These are phyloP conservation scores for Kodamaea kaohsiungensis DNA, from an alignment of 805 yeast genomes.

Conservation along the genomic window DNA sequence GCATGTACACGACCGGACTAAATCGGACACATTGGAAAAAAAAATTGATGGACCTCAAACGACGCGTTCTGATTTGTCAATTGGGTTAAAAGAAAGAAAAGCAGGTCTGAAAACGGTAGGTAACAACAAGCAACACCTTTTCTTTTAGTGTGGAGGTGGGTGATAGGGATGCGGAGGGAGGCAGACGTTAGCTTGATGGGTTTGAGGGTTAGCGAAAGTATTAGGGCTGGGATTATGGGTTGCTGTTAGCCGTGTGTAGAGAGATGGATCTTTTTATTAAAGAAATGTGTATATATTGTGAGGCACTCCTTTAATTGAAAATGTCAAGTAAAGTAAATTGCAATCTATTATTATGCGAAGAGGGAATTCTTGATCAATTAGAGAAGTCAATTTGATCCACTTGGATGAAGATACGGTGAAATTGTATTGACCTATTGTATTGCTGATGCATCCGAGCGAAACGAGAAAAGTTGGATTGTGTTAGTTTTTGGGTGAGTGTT, in stretches of 20 bases:
- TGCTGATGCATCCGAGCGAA: not conserved
- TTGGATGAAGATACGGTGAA: not conserved
- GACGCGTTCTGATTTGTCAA: slow-evolving; percentile 9
- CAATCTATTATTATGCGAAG: too few relatives aligned
- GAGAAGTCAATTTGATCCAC: not conserved
- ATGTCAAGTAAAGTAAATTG: too few relatives aligned
- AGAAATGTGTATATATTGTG: too few relatives aligned
- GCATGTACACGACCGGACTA: slow-evolving; percentile 9
- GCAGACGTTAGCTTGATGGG: not conserved
- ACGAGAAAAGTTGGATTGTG: not conserved
- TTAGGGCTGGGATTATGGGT: not conserved
- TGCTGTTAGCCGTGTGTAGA: not conserved
- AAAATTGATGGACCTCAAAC: slow-evolving; percentile 3
- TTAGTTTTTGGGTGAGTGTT: not conserved
- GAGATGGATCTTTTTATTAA: too few relatives aligned
- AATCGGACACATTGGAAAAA: slow-evolving; percentile 10
- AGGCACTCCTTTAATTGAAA: too few relatives aligned
- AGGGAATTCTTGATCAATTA: not conserved
- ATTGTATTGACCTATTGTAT: not conserved
- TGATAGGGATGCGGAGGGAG: not conserved
- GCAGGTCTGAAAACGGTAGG: not conserved
- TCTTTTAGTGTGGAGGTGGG: not conserved
- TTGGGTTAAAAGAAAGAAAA: not conserved
- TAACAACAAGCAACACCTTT: slow-evolving; percentile 1
- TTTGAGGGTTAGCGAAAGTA: not conserved